Evolutionary conservation across 1,284 basidiomycete genomes (phyloP).

Genomic region (Rhodotorula sp.): DNA sequence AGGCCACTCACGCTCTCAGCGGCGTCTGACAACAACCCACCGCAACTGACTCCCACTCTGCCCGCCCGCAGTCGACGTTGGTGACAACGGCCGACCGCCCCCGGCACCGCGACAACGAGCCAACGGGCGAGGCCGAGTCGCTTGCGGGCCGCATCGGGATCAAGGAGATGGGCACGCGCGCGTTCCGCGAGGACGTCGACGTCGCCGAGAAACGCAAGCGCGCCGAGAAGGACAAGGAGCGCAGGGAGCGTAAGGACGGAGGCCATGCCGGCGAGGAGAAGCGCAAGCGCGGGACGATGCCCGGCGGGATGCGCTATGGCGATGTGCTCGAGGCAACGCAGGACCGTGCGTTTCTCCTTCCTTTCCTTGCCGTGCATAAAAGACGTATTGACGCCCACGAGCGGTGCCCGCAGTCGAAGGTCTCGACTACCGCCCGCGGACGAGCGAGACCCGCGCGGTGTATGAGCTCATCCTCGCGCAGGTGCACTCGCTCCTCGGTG

Average conservation of each 20-base stretch:
- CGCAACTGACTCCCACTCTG: too few relatives aligned
- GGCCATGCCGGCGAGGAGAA: neutral
- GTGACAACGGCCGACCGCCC: constrained; percentile 48
- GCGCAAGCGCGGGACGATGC: constrained; percentile 7
- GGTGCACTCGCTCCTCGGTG: constrained; percentile 79
- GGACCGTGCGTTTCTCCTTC: constrained; percentile 53
- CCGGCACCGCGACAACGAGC: constrained; percentile 73
- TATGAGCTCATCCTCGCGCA: constrained; percentile 89
- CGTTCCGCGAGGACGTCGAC: constrained; percentile 77
- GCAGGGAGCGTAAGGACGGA: constrained; percentile 19
- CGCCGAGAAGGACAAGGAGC: constrained; percentile 36
- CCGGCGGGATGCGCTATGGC: constrained; percentile 58
- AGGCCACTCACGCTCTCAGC: too few relatives aligned
- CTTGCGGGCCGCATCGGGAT: constrained; percentile 88
- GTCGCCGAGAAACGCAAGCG: constrained; percentile 84
- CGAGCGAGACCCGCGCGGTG: constrained; percentile 89
- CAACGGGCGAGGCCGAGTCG: constrained; percentile 91
- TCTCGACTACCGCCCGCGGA: constrained; percentile 85
- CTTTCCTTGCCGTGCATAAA: neutral
- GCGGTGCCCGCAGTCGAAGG: constrained; percentile 67
- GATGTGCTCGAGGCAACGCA: constrained; percentile 92
- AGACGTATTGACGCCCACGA: neutral
- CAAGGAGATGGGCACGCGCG: constrained; percentile 91
- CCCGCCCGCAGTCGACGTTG: constrained; percentile 44
- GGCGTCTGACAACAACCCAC: neutral